These are phyloP conservation scores for Megacollybia marginata DNA, from an alignment of 768 basidiomycete genomes.

Conservation along the genomic window DNA sequence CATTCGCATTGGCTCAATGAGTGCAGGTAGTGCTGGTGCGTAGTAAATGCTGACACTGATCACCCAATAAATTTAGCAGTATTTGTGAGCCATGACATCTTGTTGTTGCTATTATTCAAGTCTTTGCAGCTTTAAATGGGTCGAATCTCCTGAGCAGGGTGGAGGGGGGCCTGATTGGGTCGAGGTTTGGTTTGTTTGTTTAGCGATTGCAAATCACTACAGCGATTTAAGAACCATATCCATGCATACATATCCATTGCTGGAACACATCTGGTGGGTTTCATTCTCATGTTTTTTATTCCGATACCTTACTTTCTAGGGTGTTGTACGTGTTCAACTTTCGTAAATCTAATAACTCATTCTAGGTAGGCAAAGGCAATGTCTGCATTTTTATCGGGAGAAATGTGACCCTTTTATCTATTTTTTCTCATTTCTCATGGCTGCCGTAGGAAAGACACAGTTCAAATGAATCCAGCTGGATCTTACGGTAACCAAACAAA, in stretches of 20 bases:
- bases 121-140: slow-evolving; percentile 84
- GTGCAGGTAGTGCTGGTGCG: neutral
- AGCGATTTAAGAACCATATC: slow-evolving; percentile 57
- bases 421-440: neutral
- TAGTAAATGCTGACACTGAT: too few relatives aligned
- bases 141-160: slow-evolving; percentile 79
- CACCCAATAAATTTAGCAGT: slow-evolving; percentile 34
- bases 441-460: slow-evolving; percentile 58
- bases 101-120: slow-evolving; percentile 1
- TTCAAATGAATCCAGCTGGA: slow-evolving; percentile 76
- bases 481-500: slow-evolving; percentile 49
- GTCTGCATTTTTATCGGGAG: slow-evolving; percentile 89
- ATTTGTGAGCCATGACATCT: slow-evolving; percentile 57
- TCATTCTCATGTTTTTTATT: neutral
- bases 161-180: slow-evolving; percentile 86
- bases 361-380: slow-evolving; percentile 81
- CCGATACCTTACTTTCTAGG: slow-evolving; percentile 31
- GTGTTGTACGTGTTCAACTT: slow-evolving; percentile 47
- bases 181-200: slow-evolving; percentile 45
- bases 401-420: slow-evolving; percentile 1
- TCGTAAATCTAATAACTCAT: neutral
- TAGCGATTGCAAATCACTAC: slow-evolving; percentile 1
- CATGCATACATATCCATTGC: slow-evolving; percentile 80
- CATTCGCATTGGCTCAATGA: neutral
- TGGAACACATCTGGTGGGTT: slow-evolving; percentile 74